Evolutionary conservation across 805 yeast species (phyloP).

Genomic region (Saccharomyces mikatae): DNA sequence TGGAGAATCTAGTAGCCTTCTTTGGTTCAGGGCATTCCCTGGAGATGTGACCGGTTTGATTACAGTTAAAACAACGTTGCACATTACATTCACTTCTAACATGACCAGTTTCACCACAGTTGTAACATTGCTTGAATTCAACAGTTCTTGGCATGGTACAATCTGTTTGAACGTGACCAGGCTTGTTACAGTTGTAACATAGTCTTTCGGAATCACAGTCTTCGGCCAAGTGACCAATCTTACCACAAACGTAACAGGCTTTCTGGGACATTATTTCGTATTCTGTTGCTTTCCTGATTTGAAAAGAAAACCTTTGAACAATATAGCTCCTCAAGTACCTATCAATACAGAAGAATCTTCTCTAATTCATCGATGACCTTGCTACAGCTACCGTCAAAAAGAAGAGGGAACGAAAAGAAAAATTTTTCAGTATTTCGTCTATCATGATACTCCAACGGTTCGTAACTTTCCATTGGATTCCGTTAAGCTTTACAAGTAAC

Average conservation of each 20-base stretch:
- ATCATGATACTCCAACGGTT: background rate
- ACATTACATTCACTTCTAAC: constrained; percentile 75
- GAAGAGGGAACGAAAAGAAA: background rate
- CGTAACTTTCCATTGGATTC: background rate
- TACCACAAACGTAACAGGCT: constrained; percentile 89
- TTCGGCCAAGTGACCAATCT: constrained; percentile 84
- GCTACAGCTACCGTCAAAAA: background rate
- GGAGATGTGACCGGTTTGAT: constrained; percentile 73
- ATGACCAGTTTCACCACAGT: constrained; percentile 87
- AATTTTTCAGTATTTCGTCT: background rate
- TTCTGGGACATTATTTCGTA: constrained; percentile 40
- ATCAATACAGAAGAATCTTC: background rate
- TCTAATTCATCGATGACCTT: constrained; percentile 1
- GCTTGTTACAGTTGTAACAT: constrained; percentile 87
- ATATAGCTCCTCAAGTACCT: background rate
- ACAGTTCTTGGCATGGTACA: constrained; percentile 86
- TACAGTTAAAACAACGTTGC: constrained; percentile 74
- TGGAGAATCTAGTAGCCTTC: constrained; percentile 17
- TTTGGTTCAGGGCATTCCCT: constrained; percentile 58
- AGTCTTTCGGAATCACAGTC: constrained; percentile 81
- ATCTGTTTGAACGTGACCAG: constrained; percentile 83
- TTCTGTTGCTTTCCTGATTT: background rate
- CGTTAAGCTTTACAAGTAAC: background rate
- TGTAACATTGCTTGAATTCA: constrained; percentile 82
- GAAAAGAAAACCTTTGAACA: background rate